Conservation (phyloP, 768 basidiomycete genomes). For the Mrakia hoshinonis region DNA sequence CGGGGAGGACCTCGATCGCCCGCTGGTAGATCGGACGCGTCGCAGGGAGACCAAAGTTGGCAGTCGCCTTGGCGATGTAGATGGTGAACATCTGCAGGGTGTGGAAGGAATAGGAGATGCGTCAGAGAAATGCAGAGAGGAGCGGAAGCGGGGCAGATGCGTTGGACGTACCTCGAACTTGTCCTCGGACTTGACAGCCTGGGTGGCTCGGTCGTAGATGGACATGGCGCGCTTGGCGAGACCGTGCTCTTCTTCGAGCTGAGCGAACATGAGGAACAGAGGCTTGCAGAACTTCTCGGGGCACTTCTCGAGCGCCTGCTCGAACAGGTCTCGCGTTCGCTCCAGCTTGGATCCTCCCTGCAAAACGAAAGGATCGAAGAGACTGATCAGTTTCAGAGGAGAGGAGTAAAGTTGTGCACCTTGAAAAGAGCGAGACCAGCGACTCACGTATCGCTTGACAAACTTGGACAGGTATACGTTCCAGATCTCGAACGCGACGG, state of each 20-base stretch:
- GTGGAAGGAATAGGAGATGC: not conserved
- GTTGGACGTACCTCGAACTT: conserved; percentile 71
- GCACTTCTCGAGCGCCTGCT: conserved; percentile 93
- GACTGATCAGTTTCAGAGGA: not conserved
- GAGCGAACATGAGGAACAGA: conserved; percentile 90
- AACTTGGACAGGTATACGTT: conserved; percentile 98
- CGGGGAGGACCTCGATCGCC: conserved; percentile 84
- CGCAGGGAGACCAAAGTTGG: conserved; percentile 89
- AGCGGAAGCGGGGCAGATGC: not conserved
- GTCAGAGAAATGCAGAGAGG: conserved; percentile 3
- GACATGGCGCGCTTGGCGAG: conserved; percentile 92
- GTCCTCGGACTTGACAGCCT: conserved; percentile 76
- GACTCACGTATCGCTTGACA: conserved; percentile 85
- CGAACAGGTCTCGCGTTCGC: conserved; percentile 92
- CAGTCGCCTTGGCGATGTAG: conserved; percentile 94
- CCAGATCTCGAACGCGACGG: conserved; percentile 97
- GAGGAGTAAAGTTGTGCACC: too few relatives aligned
- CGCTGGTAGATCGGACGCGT: conserved; percentile 94
- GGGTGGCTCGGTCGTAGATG: conserved; percentile 86
- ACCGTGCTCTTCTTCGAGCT: conserved; percentile 88
- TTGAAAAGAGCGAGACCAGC: too few relatives aligned
- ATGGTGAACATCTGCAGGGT: conserved; percentile 78
- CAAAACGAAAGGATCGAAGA: not conserved
- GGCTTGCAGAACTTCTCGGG: conserved; percentile 91
- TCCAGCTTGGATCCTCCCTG: conserved; percentile 90